A percentile compares a stretch with the other conserved stretches of the same genome.
Conservation (phyloP, 2,329 filamentous ascomycete species). For the Cladophialophora carrionii region DNA sequence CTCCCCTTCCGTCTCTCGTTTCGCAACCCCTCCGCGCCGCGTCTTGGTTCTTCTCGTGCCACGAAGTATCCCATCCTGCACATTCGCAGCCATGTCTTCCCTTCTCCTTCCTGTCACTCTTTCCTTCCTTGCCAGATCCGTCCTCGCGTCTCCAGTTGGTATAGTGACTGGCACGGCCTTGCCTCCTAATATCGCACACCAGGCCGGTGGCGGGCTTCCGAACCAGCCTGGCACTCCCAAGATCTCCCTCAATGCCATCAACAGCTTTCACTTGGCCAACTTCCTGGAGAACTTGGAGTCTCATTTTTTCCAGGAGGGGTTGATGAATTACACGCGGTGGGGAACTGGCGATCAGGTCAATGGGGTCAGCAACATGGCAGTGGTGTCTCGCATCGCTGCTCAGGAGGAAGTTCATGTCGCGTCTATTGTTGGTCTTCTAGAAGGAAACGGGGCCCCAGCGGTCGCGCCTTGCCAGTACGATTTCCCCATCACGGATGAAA, state of each 20-base stretch:
- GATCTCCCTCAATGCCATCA: conserved; percentile 20
- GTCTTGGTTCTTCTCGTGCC: conserved; percentile 3
- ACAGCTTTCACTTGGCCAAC: conserved; percentile 39
- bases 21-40: background rate
- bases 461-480: conserved; percentile 41
- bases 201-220: conserved; percentile 27
- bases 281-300: conserved; percentile 43
- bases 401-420: conserved; percentile 39
- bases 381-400: conserved; percentile 40
- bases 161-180: conserved; percentile 27
- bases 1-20: background rate
- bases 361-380: conserved; percentile 40
- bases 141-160: conserved; percentile 18
- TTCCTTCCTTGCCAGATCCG: conserved; percentile 21
- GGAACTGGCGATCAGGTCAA: conserved; percentile 39
- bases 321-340: conserved; percentile 39
- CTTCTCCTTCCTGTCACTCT: conserved; percentile 26
- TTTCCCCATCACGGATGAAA: conserved; percentile 38
- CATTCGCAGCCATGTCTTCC: conserved; percentile 21
- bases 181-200: conserved; percentile 27
- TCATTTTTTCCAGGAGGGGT: conserved; percentile 40
- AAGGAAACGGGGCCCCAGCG: conserved; percentile 36
- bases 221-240: conserved; percentile 19
- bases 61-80: conserved; percentile 13
- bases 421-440: conserved; percentile 38